Base-by-base conservation (phyloP, 2,329 filamentous ascomycete species). In the Arthrobotrys sphaeroides region DNA sequence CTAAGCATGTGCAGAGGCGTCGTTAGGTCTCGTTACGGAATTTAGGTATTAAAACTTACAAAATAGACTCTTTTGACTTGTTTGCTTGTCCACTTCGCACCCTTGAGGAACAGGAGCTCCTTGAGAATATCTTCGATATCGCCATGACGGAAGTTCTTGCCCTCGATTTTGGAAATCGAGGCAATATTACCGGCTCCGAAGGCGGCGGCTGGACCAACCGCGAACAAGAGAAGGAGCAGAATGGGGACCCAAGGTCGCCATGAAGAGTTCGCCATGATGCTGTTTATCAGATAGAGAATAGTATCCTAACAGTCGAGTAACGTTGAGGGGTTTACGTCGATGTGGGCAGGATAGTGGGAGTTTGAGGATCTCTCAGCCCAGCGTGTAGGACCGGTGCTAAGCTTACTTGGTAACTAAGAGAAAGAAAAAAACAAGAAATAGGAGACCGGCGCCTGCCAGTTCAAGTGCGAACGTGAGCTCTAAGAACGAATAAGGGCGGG, bases 41-140 rank as follows among this genome's bases (percentile, higher is more conserved):
- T 2, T 40, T 51, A 31, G 43, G 60, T 4, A 40, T n/a, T 6
- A 12, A 9, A 20, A 42, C 77, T 60, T 77, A 79, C 78, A 33
- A 79, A 79, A 42, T 79, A 94, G 28, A 90, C 90, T 66, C 91
- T 87, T 83, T 91, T 90, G 62, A 94, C 86, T 83, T 91, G 88
- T 85, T 91, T 89, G 12, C 89, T 89, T 0, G 90, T 91, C 92
- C 92, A 95, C 84, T 94, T 94, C 81, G 93, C 92, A 70, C 91
- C 91, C 77, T 90, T 87, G 70, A 94, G 86, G 80, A 92, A 94
- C 28, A 90, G 88, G 78, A 94, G 83, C 4, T 89, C 91, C 82
- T 91, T 90, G 79, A 95, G 88, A 83, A 92, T 89, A 82, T 94
- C 92, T 59, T 80, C 79, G 26, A 80, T 80, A 87, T 87, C 87